Evolutionary conservation across 176 grass and related monocot genomes (phyloP).

Genomic region (Dactylis glomerata): DNA sequence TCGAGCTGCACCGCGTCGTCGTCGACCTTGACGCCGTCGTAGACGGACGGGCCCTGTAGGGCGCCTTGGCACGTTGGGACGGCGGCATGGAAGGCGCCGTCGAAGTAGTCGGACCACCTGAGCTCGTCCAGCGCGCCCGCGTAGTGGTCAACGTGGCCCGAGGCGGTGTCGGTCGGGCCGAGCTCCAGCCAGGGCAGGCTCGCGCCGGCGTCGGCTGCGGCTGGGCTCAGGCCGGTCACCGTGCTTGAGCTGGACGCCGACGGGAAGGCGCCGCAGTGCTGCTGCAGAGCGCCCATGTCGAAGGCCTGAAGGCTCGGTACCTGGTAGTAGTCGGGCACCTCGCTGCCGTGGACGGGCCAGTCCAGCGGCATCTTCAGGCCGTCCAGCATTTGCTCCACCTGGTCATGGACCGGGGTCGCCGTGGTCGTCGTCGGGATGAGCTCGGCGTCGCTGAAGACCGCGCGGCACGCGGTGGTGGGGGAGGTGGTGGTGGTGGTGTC

Average conservation of each 20-base stretch:
- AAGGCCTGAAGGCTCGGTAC: conserved; percentile 21
- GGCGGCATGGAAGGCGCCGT: conserved; percentile 41
- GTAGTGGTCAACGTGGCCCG: conserved; percentile 30
- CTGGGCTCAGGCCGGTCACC: conserved; percentile 23
- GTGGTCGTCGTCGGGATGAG: conserved; percentile 5
- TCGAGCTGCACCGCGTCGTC: conserved; percentile 31
- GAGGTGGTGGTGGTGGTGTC: background rate
- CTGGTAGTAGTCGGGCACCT: conserved; percentile 12
- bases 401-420: background rate
- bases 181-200: conserved; percentile 42
- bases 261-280: conserved; percentile 19
- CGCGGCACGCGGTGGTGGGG: background rate
- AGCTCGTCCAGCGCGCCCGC: conserved; percentile 44
- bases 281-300: conserved; percentile 29
- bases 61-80: conserved; percentile 27
- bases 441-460: conserved; percentile 29
- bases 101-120: conserved; percentile 59
- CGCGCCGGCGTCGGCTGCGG: background rate
- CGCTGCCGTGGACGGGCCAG: background rate
- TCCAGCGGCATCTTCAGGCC: conserved; percentile 23
- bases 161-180: background rate
- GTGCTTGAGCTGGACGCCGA: conserved; percentile 46
- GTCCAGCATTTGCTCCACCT: conserved; percentile 6
- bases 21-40: conserved; percentile 27
- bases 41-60: conserved; percentile 42